Evolutionary conservation across 352 stramenopile species (phyloP).

Genomic region (Phytophthora uliginosa): DNA sequence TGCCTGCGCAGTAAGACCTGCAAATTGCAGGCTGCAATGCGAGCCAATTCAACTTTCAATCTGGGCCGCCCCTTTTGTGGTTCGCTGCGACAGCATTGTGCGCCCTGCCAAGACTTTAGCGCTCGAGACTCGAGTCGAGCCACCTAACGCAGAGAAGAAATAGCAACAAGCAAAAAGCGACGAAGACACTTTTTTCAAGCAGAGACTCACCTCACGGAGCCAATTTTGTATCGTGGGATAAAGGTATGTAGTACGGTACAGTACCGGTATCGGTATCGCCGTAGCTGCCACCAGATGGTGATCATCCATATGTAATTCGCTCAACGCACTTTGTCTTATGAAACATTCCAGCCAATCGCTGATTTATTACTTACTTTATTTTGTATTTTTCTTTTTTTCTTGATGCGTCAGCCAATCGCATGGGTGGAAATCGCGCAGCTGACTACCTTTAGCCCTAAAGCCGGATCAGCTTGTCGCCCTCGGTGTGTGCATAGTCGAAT

Average conservation of each 20-base stretch:
- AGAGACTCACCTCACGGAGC: no score
- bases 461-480: constrained; percentile 17
- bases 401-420: neutral
- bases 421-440: constrained; percentile 1
- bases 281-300: constrained; percentile 20
- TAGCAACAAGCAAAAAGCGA: neutral
- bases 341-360: constrained; percentile 28
- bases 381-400: constrained; percentile 8
- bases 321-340: constrained; percentile 28
- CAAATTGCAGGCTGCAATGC: neutral
- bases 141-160: neutral
- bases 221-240: no score
- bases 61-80: constrained; percentile 28
- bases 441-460: constrained; percentile 30
- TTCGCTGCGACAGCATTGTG: constrained; percentile 22
- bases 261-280: no score
- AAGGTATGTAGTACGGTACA: no score
- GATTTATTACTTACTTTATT: constrained; percentile 17
- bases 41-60: neutral
- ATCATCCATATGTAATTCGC: constrained; percentile 30
- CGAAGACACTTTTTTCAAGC: neutral
- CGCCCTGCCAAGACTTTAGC: constrained; percentile 16
- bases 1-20: constrained; percentile 5
- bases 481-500: constrained; percentile 16
- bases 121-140: neutral